A percentile compares a stretch with the other conserved stretches of the same genome.
Conservation (phyloP, 2,329 filamentous ascomycete genomes). For the Dactylellina haptotyla region DNA sequence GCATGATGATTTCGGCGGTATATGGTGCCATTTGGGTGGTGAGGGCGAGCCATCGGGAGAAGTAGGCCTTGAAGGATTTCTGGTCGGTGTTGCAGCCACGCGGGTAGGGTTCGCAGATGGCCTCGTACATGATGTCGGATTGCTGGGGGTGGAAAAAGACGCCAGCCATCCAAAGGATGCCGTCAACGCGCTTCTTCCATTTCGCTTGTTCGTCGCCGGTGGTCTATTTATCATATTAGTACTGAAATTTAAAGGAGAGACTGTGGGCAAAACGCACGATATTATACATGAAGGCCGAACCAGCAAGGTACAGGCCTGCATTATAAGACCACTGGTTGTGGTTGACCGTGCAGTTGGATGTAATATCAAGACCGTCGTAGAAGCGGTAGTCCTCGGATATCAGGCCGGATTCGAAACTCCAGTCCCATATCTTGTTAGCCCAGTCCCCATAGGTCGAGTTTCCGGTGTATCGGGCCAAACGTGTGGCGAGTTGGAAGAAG, state of each 20-base stretch:
- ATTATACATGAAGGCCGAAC: conserved; percentile 73
- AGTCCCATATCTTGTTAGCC: conserved; percentile 78
- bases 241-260: not conserved
- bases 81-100: conserved; percentile 71
- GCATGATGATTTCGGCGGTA: conserved; percentile 65
- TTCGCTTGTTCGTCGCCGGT: conserved; percentile 60
- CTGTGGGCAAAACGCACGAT: conserved; percentile 59
- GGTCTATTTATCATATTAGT: conserved; percentile 62
- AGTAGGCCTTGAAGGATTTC: conserved; percentile 75
- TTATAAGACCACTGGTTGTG: conserved; percentile 73
- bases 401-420: conserved; percentile 69
- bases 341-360: conserved; percentile 68
- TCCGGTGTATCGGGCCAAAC: conserved; percentile 79
- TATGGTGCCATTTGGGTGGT: conserved; percentile 69
- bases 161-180: conserved; percentile 67
- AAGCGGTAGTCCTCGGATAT: conserved; percentile 69
- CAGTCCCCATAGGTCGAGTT: conserved; percentile 81
- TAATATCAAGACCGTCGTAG: conserved; percentile 70
- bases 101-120: conserved; percentile 69
- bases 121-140: conserved; percentile 73
- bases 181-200: conserved; percentile 68
- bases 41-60: conserved; percentile 72
- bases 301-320: conserved; percentile 73
- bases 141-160: conserved; percentile 68
- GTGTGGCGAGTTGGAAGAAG: conserved; percentile 75